Evolutionary conservation across 2,329 filamentous ascomycete species (phyloP).

Genomic region (Diaporthe humulicola): DNA sequence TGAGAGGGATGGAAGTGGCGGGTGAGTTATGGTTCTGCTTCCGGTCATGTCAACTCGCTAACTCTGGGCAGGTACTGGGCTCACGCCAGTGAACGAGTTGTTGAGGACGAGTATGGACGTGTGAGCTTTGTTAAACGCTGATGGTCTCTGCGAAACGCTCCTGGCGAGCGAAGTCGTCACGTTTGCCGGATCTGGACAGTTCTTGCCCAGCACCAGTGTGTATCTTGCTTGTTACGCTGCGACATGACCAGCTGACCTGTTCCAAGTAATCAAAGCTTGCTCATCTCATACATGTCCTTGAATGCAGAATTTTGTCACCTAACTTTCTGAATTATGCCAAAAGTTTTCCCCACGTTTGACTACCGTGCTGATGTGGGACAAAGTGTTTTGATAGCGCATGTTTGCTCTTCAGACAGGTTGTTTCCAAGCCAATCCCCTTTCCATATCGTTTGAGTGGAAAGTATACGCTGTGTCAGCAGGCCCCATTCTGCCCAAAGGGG

Average conservation of each 20-base stretch:
- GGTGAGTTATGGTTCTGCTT: background rate
- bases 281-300: background rate
- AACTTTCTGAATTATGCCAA: background rate
- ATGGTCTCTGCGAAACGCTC: background rate
- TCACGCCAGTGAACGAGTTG: background rate
- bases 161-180: background rate
- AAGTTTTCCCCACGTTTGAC: background rate
- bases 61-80: background rate
- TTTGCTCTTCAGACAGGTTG: background rate
- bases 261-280: background rate
- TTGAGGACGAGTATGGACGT: constrained; percentile 1
- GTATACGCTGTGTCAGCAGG: background rate
- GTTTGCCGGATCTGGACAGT: too few relatives aligned
- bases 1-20: background rate
- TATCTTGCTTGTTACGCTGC: background rate
- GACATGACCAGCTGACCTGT: background rate
- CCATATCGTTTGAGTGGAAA: background rate
- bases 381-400: background rate
- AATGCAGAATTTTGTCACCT: background rate
- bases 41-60: background rate
- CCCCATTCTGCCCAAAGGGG: background rate
- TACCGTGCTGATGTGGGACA: background rate
- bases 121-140: background rate
- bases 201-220: background rate
- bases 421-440: background rate